Evolutionary conservation across 345 rosid genomes (phyloP), one percentile per base, ranked within the genome.

Genomic region (Citrus australasica): DNA sequence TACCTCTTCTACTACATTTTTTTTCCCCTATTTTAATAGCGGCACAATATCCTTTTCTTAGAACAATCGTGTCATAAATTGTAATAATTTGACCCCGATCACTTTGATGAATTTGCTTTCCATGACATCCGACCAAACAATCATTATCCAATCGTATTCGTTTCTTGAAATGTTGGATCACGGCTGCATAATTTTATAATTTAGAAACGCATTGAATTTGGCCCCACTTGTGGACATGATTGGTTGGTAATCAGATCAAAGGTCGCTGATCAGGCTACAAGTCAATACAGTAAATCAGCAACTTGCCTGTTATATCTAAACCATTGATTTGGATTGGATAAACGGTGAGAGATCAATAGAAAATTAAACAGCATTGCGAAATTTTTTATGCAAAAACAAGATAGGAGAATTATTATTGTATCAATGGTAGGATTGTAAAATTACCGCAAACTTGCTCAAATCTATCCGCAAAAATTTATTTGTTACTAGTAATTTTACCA

Each of bases 251-350:
- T 35, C 4, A n/a, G 61, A 19, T 75, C 28, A 22, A 74, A 28
- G 70, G 58, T 71, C 70, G 19, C 58, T 37, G 79, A 74, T 68
- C 24, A 28, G 2, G 28, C 14, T 74, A 28, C 71, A 79, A 64
- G 76, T 66, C 77, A 55, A 73, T 37, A 42, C 51, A 42, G 51
- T 10, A 11, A 42, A 3, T 42, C 24, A 33, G 28, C 28, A 64
- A 11, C 71, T 72, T 7, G 6, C 30, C 30, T 11, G 28, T 58
- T 6, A 30, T 38, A 60, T 58, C 33, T 58, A 10, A 32, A 9
- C 67, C 59, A 6, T 32, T 51, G 32, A 65, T 14, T 38, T 30
- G 9, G 42, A 61, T 27, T 2, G 61, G 8, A 32, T 71, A 63
- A 70, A 61, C 10, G 22, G 13, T 30, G 5, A 8, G n/a, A 65